A percentile compares a stretch with the other conserved stretches of the same genome.
Conservation (phyloP, 208 protist genomes). For the Phytomonas sp. region DNA sequence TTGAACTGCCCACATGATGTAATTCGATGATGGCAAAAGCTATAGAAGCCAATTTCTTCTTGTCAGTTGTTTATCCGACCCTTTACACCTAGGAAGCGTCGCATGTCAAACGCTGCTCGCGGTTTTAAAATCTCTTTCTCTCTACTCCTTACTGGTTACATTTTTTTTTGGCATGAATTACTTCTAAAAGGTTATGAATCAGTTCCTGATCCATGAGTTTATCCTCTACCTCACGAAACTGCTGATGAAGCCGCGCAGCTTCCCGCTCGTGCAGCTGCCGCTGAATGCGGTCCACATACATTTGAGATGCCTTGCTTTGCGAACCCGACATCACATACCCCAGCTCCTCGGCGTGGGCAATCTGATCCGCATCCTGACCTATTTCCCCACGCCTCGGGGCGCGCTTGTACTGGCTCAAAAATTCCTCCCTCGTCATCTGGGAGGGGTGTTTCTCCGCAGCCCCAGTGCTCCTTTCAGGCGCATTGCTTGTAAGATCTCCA, state of each 20-base stretch:
- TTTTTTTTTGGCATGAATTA: constrained; percentile 27
- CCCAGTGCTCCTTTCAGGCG: neutral
- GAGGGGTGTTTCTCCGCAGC: constrained; percentile 61
- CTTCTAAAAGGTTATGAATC: constrained; percentile 35
- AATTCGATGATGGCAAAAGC: neutral
- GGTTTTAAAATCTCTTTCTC: neutral
- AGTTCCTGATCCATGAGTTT: constrained; percentile 67
- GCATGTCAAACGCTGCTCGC: neutral
- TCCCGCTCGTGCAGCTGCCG: constrained; percentile 86
- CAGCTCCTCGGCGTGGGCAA: constrained; percentile 68
- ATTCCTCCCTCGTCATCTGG: constrained; percentile 85
- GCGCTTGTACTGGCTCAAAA: constrained; percentile 81
- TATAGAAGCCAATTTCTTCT: neutral
- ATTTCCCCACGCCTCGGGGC: constrained; percentile 81
- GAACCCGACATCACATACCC: constrained; percentile 90
- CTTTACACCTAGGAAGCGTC: neutral
- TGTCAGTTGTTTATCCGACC: neutral
- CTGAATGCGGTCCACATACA: constrained; percentile 83
- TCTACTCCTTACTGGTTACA: neutral
- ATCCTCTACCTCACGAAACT: constrained; percentile 85
- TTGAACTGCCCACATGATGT: neutral
- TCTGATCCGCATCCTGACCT: constrained; percentile 69
- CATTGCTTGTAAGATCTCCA: neutral
- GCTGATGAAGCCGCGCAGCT: constrained; percentile 77
- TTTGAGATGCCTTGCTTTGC: constrained; percentile 67